Conservation (phyloP, 129 eudicot genomes). For the Lactuca saligna region DNA sequence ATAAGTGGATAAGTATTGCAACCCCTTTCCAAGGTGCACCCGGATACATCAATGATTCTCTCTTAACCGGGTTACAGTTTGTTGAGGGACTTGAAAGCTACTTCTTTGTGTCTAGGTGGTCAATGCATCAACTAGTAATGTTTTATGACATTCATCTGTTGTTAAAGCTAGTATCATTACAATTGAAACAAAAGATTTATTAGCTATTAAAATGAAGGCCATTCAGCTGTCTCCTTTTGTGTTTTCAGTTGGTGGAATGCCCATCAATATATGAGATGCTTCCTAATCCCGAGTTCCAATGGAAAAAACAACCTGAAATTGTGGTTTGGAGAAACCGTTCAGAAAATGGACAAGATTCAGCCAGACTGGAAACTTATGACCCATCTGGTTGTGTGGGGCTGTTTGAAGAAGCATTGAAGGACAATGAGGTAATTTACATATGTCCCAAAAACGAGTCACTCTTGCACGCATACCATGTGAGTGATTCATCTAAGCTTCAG, state of each 20-base stretch:
- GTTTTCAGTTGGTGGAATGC: constrained; percentile 72
- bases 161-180: background rate
- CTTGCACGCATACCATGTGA: background rate
- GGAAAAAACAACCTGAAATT: constrained; percentile 83
- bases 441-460: background rate
- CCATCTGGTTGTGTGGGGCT: constrained; percentile 44
- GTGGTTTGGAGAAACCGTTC: constrained; percentile 64
- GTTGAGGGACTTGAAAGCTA: constrained; percentile 86
- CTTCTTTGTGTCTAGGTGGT: constrained; percentile 85
- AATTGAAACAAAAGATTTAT: background rate
- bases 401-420: constrained; percentile 78
- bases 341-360: constrained; percentile 44
- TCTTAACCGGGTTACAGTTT: constrained; percentile 90
- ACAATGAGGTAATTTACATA: constrained; percentile 57
- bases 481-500: background rate
- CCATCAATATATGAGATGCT: constrained; percentile 94
- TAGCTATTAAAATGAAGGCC: background rate
- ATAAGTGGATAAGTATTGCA: constrained; percentile 87
- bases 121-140: constrained; percentile 97
- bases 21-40: constrained; percentile 99
- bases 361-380: constrained; percentile 52
- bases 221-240: constrained; percentile 1
- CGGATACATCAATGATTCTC: constrained; percentile 88
- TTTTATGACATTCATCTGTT: background rate
- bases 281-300: constrained; percentile 74